A percentile compares a stretch with the other conserved stretches of the same genome.
Evolutionary conservation across 129 eudicot genomes (phyloP).

Genomic region (Flaveria trinervia): DNA sequence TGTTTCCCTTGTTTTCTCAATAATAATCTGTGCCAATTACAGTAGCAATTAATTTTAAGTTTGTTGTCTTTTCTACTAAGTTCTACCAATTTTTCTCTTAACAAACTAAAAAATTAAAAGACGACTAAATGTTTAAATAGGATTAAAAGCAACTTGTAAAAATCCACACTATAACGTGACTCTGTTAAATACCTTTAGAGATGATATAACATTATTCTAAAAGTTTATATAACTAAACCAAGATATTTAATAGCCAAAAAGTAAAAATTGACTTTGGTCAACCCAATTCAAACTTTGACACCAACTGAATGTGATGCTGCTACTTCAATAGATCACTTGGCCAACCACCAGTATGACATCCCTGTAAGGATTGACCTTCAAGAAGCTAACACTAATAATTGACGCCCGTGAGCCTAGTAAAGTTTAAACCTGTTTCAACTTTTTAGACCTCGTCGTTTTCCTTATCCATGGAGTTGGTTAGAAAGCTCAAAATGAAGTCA

Average conservation of each 20-base stretch:
- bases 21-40: too few relatives aligned
- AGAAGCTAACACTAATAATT: not conserved
- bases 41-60: too few relatives aligned
- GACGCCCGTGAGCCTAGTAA: not conserved
- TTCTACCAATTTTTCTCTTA: too few relatives aligned
- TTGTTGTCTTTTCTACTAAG: too few relatives aligned
- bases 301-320: not conserved
- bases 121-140: not conserved
- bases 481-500: constrained; percentile 77
- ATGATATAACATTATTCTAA: constrained; percentile 1
- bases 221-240: not conserved
- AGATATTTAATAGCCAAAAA: not conserved
- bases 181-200: not conserved
- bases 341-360: not conserved
- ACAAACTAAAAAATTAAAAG: too few relatives aligned
- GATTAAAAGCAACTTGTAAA: not conserved
- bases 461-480: constrained; percentile 74
- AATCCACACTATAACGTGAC: not conserved
- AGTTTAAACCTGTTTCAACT: not conserved
- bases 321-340: constrained; percentile 11
- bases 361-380: not conserved
- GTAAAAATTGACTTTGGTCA: not conserved
- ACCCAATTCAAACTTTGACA: constrained; percentile 9
- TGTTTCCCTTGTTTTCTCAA: too few relatives aligned
- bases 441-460: constrained; percentile 45